Percentiles rank a stretch among this genome's conserved stretches.
These are phyloP conservation scores for Paecilomyces formosus DNA, from an alignment of 2,329 filamentous ascomycete genomes.

Conservation along the genomic window DNA sequence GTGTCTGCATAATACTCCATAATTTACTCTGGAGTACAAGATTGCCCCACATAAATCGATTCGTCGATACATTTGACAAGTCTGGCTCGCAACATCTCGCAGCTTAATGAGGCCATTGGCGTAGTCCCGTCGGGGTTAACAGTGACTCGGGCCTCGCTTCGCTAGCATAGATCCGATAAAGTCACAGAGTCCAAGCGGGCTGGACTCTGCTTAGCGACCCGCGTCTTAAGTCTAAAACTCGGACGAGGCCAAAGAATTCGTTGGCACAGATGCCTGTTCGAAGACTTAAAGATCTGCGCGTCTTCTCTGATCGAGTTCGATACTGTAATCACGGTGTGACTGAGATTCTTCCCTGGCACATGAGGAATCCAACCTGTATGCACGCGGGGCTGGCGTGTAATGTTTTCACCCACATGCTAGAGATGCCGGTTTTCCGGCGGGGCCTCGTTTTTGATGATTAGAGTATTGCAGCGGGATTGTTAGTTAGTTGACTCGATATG, in stretches of 20 bases:
- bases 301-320: not conserved
- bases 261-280: not conserved
- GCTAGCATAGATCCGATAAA: not conserved
- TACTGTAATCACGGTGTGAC: not conserved
- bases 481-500: not conserved
- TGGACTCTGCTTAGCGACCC: not conserved
- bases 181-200: not conserved
- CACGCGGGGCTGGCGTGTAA: not conserved
- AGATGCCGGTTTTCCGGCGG: not conserved
- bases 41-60: not conserved
- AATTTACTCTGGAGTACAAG: not conserved
- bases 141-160: not conserved
- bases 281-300: not conserved
- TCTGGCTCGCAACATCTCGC: not conserved
- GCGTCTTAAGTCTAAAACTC: not conserved
- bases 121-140: not conserved
- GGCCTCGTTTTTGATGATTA: not conserved
- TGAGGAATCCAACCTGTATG: not conserved
- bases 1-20: not conserved
- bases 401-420: not conserved
- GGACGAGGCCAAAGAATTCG: not conserved
- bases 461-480: not conserved
- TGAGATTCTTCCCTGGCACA: not conserved
- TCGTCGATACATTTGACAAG: not conserved
- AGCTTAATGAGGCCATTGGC: not conserved